Percentiles rank a stretch among this genome's conserved stretches.
phyloP scores from a whole-genome alignment of 352 stramenopile genomes.

The Globisporangium cystogenes region DNA sequence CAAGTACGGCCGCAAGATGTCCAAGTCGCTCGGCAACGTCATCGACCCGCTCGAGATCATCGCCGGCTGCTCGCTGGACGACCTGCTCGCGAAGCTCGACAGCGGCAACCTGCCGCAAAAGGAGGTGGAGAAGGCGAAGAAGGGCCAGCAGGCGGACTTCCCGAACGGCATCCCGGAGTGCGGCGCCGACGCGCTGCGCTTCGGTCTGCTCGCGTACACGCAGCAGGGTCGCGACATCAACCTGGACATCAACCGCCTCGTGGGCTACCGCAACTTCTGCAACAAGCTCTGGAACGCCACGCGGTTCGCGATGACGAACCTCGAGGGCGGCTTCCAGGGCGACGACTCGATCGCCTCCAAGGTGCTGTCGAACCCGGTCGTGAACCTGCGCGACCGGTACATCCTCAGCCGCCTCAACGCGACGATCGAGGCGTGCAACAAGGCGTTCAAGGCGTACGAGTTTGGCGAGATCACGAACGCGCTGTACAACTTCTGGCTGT shows the following conservation, averaged over 20 bases:
- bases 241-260: slow-evolving; percentile 98
- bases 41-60: slow-evolving; percentile 98
- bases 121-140: slow-evolving; percentile 97
- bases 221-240: slow-evolving; percentile 97
- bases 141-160: slow-evolving; percentile 96
- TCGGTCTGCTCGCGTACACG: slow-evolving; percentile 96
- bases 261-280: slow-evolving; percentile 99
- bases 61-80: slow-evolving; percentile 91
- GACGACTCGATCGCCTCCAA: slow-evolving; percentile 49
- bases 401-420: slow-evolving; percentile 82
- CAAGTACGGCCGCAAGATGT: slow-evolving; percentile 99
- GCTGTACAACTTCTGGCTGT: slow-evolving; percentile 98
- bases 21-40: slow-evolving; percentile 99
- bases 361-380: slow-evolving; percentile 59
- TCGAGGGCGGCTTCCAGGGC: slow-evolving; percentile 74
- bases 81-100: slow-evolving; percentile 94
- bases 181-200: slow-evolving; percentile 97
- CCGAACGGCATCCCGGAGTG: slow-evolving; percentile 99
- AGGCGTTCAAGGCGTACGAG: slow-evolving; percentile 90
- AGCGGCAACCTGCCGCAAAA: slow-evolving; percentile 96
- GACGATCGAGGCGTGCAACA: slow-evolving; percentile 69
- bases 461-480: slow-evolving; percentile 95
- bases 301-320: slow-evolving; percentile 96
- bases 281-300: slow-evolving; percentile 99
- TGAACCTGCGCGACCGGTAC: slow-evolving; percentile 68